Base-by-base conservation (phyloP, 148 eudicot species). In the Oxyria digyna region DNA sequence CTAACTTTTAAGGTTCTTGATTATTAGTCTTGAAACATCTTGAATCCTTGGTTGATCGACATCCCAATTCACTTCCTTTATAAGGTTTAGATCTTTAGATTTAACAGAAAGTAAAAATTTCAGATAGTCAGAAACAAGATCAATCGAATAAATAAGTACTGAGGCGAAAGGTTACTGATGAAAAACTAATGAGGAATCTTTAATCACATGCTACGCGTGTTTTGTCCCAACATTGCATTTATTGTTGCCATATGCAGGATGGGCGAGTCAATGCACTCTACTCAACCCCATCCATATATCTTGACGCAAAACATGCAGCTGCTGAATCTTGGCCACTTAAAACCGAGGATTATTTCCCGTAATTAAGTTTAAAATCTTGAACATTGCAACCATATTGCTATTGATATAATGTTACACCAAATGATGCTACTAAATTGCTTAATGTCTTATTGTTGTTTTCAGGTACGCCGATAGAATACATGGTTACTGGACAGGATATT, bases 401-500 rank as follows among this genome's bases (percentile, higher is more conserved):
- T 4, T 46, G 62, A 14, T 24, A 17, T 32, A 18, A 41, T 21
- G 24, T 18, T 48, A 18, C 21, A 29, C 32, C 17, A 29, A 14
- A 70, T 35, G 48, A 45, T 10, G 6, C 18, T 45, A 41, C 23
- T 43, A 14, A 31, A 23, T 9, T 42, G 29, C 38, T 4, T 13
- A 49, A 74, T 24, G 46, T 40, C 24, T 70, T 13, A n/a, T 42
- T 3, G 20, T 14, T 49, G 68, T 42, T n/a, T n/a, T 80, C 88
- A 94, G 99, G 68, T 94, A 94, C 74, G 99, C 99, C 70, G 93
- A 87, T 83, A 80, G 86, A 70, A 18, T 73, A 75, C 82, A 91
- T 83, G 96, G 84, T 71, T 94, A 94, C 72, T 94, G 97, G 97
- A 91, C 99, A 15, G 99, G 99, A 37, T 94, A 86, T 72, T 94